Conservation (phyloP, 2,329 filamentous ascomycete species). For the Arthrobotrys conoides region DNA sequence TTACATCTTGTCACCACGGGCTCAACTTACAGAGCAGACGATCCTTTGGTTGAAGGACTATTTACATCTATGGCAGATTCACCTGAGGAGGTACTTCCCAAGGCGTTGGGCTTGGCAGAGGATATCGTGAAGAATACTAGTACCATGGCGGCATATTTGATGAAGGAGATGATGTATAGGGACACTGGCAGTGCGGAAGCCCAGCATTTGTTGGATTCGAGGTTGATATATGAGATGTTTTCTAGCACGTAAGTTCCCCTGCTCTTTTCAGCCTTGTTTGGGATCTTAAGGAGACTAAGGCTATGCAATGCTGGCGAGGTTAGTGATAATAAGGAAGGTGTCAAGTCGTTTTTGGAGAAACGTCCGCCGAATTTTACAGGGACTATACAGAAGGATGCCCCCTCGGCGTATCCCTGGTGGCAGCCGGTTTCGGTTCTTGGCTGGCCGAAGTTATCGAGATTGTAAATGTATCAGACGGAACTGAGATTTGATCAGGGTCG, state of each 20-base stretch:
- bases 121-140: conserved; percentile 76
- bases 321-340: conserved; percentile 77
- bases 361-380: conserved; percentile 75
- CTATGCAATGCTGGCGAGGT: background rate
- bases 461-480: conserved; percentile 2
- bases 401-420: conserved; percentile 79
- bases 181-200: conserved; percentile 75
- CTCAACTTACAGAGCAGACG: conserved; percentile 71
- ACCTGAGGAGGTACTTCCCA: conserved; percentile 73
- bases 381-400: conserved; percentile 74
- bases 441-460: conserved; percentile 43
- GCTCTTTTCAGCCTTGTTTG: background rate
- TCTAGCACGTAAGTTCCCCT: conserved; percentile 66
- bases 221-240: conserved; percentile 75
- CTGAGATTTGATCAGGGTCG: background rate
- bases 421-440: conserved; percentile 69
- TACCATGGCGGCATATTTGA: conserved; percentile 75
- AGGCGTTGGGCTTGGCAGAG: conserved; percentile 71
- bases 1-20: conserved; percentile 79
- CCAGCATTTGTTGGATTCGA: conserved; percentile 79
- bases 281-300: background rate
- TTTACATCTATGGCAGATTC: conserved; percentile 77
- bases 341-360: conserved; percentile 79
- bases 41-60: conserved; percentile 73
- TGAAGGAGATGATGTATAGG: conserved; percentile 80